Percentiles rank a stretch among this genome's conserved stretches.
Evolutionary conservation across 345 rosid species (phyloP).

Genomic region (Microthlaspi erraticum): DNA sequence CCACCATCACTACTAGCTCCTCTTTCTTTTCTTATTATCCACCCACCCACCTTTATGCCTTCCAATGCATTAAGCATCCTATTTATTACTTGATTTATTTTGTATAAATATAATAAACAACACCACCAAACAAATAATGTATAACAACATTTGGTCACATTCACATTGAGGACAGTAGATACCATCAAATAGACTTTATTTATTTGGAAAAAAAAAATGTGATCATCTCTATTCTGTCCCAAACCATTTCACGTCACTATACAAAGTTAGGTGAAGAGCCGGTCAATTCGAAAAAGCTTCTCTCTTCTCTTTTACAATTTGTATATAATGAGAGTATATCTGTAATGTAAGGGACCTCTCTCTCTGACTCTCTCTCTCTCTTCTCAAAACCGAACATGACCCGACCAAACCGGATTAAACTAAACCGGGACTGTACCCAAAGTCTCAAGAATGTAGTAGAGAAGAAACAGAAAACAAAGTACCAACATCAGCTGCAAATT

Average conservation of each 20-base stretch:
- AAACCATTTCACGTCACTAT: slow-evolving; percentile 28
- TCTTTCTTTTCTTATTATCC: slow-evolving; percentile 43
- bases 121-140: background rate
- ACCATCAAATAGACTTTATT: slow-evolving; percentile 17
- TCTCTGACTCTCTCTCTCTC: background rate
- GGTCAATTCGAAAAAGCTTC: slow-evolving; percentile 30
- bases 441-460: slow-evolving; percentile 40
- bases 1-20: slow-evolving; percentile 35
- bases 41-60: slow-evolving; percentile 30
- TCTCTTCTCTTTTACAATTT: slow-evolving; percentile 26
- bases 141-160: slow-evolving; percentile 12
- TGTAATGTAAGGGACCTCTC: slow-evolving; percentile 5
- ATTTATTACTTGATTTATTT: background rate
- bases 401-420: slow-evolving; percentile 26
- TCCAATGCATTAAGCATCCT: slow-evolving; percentile 23
- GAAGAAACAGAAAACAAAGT: slow-evolving; percentile 18
- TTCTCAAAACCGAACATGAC: slow-evolving; percentile 26
- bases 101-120: background rate
- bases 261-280: slow-evolving; percentile 41
- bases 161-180: background rate
- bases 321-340: background rate
- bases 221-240: slow-evolving; percentile 29
- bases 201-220: slow-evolving; percentile 8
- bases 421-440: slow-evolving; percentile 37
- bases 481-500: slow-evolving; percentile 30